These are phyloP conservation scores for Backusella morwellensis DNA, from an alignment of 192 early-diverging fungal species.

Conservation along the genomic window DNA sequence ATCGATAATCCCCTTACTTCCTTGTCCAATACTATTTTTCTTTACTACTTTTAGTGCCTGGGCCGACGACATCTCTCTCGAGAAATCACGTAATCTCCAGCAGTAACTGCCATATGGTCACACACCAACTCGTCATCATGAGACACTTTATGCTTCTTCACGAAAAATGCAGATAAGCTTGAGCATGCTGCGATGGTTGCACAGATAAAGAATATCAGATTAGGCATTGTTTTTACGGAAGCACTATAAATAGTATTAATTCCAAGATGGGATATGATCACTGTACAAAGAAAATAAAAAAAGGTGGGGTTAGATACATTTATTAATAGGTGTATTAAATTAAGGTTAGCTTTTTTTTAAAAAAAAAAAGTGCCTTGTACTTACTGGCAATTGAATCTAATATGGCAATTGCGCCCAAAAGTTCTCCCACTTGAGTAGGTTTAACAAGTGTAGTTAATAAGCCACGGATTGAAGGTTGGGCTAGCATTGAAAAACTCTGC, in stretches of 20 bases:
- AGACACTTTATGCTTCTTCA: conserved; percentile 13
- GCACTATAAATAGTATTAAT: conserved; percentile 46
- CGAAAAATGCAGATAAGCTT: conserved; percentile 37
- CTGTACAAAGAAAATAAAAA: background rate
- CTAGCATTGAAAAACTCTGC: conserved; percentile 35
- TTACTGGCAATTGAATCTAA: conserved; percentile 46
- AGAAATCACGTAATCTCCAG: background rate
- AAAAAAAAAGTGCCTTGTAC: background rate
- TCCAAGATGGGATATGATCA: conserved; percentile 38
- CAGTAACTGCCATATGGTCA: background rate
- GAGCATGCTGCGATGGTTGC: conserved; percentile 26
- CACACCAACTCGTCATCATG: background rate
- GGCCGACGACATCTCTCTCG: background rate
- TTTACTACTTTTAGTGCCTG: background rate
- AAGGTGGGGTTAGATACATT: background rate
- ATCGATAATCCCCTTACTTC: background rate
- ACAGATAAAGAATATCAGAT: conserved; percentile 43
- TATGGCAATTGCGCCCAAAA: conserved; percentile 46
- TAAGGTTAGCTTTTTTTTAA: background rate
- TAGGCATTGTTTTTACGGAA: conserved; percentile 37
- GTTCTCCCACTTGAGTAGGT: conserved; percentile 45
- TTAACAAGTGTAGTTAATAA: conserved; percentile 43
- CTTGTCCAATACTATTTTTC: background rate
- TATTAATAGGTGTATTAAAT: background rate
- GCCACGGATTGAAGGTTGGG: conserved; percentile 37